phyloP scores from a whole-genome alignment of 140 eudicot species.

The Stevia rebaudiana region DNA sequence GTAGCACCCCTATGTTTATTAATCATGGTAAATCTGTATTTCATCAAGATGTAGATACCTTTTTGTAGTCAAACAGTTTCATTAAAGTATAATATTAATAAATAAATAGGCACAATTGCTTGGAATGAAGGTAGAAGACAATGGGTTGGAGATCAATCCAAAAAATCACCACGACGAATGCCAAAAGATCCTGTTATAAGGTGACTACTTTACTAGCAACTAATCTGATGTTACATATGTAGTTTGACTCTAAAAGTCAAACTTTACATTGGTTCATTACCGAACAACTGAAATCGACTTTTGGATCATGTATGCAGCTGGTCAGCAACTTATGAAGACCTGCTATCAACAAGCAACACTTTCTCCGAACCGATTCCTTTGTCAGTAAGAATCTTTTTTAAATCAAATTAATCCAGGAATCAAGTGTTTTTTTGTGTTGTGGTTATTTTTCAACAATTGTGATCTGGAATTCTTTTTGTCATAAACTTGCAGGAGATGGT shows the following conservation, averaged over 20 bases:
- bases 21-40: slow-evolving; percentile 47
- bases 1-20: slow-evolving; percentile 35
- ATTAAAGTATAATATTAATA: slow-evolving; percentile 8
- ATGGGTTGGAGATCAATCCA: slow-evolving; percentile 58
- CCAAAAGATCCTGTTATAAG: slow-evolving; percentile 60
- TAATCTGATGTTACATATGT: not conserved
- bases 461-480: not conserved
- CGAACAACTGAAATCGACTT: not conserved
- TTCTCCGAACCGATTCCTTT: slow-evolving; percentile 58
- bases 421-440: not conserved
- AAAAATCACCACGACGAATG: slow-evolving; percentile 25
- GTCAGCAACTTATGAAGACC: slow-evolving; percentile 68
- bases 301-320: slow-evolving; percentile 46
- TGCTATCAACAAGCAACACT: slow-evolving; percentile 47
- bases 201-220: slow-evolving; percentile 19
- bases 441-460: not conserved
- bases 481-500: slow-evolving; percentile 63
- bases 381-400: slow-evolving; percentile 39
- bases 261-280: not conserved
- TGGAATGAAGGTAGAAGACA: slow-evolving; percentile 64
- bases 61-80: not conserved
- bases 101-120: slow-evolving; percentile 42
- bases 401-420: not conserved
- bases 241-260: slow-evolving; percentile 13
- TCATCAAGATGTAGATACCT: not conserved